Conservation (phyloP, 345 rosid genomes). For the Noccaea caerulescens region DNA sequence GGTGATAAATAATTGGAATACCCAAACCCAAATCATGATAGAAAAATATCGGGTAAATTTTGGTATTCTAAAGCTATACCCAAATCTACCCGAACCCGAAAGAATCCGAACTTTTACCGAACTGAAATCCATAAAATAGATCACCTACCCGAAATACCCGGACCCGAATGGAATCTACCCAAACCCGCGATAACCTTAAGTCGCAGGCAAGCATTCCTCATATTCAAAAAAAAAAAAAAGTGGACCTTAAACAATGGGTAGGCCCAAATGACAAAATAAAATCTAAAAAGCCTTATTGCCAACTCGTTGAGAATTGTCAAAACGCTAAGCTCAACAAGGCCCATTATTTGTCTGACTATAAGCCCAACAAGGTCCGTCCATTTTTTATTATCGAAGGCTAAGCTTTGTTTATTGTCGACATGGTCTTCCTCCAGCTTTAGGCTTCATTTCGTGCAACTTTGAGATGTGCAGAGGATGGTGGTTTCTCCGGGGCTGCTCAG, state of each 20-base stretch:
- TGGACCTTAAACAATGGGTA: background rate
- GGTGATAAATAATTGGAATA: too few species aligned
- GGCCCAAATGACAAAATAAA: background rate
- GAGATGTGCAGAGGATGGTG: conserved; percentile 23
- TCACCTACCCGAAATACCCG: too few species aligned
- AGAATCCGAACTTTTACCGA: too few species aligned
- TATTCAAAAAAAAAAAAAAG: too few species aligned
- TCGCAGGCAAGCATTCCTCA: too few species aligned
- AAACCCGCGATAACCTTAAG: too few species aligned
- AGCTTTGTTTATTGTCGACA: background rate
- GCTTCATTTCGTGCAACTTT: background rate
- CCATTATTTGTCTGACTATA: background rate
- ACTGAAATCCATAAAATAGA: too few species aligned
- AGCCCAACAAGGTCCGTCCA: conserved; percentile 24
- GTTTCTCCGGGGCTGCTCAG: conserved; percentile 30
- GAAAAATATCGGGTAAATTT: too few species aligned
- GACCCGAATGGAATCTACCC: too few species aligned
- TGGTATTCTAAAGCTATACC: too few species aligned
- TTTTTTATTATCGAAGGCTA: background rate
- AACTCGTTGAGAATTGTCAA: background rate
- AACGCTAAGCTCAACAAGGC: conserved; percentile 9
- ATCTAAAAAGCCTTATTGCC: background rate
- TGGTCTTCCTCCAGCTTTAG: background rate
- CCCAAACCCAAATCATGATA: too few species aligned
- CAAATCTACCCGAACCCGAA: too few species aligned